Evolutionary conservation across 2,329 filamentous ascomycete genomes (phyloP), one percentile per base, ranked within the genome.

Genomic region (Camptophora hylomeconis): DNA sequence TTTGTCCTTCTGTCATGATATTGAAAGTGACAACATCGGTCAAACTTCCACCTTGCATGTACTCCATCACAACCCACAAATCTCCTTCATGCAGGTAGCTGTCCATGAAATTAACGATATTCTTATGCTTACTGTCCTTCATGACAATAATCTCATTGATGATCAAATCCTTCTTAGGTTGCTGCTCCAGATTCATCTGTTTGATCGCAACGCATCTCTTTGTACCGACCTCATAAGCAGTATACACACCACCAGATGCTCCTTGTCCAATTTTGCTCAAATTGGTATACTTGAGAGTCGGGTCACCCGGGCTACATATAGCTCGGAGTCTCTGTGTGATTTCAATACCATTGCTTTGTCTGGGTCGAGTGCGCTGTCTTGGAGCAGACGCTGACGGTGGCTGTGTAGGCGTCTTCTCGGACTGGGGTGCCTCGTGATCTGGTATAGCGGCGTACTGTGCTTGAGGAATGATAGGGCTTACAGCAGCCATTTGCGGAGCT

Each of bases 121-220:
- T 95, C 47, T 84, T 87, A 52, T 98, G 89, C 34, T 82, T 89
- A 64, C 86, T 94, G 48, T 95, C 89, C 61, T 92, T 93, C 89
- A 98, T 98, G 34, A 98, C 89, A 34, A 98, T 60, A 43, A 98
- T 98, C 53, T 98, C 89, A 54, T 98, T 98, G 58, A 98, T 94
- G 48, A 98, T 98, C 26, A 95, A 64, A 46, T 98, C 89, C 57
- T 98, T 98, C 69, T 95, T 95, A 2, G 89, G 89, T 49, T 98
- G 89, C 57, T 95, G 80, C 54, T 95, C 89, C 32, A 98, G 62
- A 44, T 95, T 95, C 89, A 98, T 98, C 63, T 98, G 89, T 63
- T 98, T 98, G 58, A 98, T 95, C 22, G 89, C 89, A 20, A 98
- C 89, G 43, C 92, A 75, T 38, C 79, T 75, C 56, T 92, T 92